phyloP scores from a whole-genome alignment of 805 yeast genomes.

The Debaryomyces prosopidis region DNA sequence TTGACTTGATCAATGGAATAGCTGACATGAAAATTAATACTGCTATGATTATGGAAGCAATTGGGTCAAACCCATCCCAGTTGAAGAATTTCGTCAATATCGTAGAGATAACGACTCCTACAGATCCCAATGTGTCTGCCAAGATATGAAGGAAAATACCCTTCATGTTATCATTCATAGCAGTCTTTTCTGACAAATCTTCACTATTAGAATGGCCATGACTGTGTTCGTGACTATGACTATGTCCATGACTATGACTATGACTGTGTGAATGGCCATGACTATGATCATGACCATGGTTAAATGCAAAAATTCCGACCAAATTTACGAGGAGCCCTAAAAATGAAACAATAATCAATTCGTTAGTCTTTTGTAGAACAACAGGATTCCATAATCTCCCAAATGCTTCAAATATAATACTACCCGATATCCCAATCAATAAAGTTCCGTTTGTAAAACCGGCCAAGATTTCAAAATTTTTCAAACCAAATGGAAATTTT shows the following conservation, averaged over 20 bases:
- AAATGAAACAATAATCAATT: constrained; percentile 78
- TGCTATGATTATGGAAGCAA: constrained; percentile 88
- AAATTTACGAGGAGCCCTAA: constrained; percentile 86
- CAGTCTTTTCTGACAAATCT: constrained; percentile 4
- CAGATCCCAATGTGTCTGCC: constrained; percentile 96
- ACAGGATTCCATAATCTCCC: constrained; percentile 82
- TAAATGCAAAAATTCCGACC: constrained; percentile 92
- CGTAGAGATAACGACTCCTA: constrained; percentile 94
- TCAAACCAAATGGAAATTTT: constrained; percentile 80
- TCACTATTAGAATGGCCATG: constrained; percentile 30
- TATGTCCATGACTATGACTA: constrained; percentile 42
- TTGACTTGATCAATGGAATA: constrained; percentile 76
- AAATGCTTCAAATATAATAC: constrained; percentile 82
- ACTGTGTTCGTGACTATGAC: constrained; percentile 35
- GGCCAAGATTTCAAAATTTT: constrained; percentile 84
- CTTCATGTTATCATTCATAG: constrained; percentile 70
- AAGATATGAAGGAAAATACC: constrained; percentile 92
- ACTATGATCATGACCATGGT: constrained; percentile 69
- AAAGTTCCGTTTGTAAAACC: constrained; percentile 95
- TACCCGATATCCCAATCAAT: constrained; percentile 83
- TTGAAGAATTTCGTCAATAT: constrained; percentile 63
- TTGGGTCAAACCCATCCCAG: constrained; percentile 85
- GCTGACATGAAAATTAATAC: constrained; percentile 77
- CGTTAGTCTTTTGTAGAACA: constrained; percentile 73
- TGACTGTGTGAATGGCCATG: constrained; percentile 38